Percentiles rank a stretch among this genome's conserved stretches.
These are phyloP conservation scores for Botryotinia convoluta DNA, from an alignment of 2,329 filamentous ascomycete species.

Conservation along the genomic window DNA sequence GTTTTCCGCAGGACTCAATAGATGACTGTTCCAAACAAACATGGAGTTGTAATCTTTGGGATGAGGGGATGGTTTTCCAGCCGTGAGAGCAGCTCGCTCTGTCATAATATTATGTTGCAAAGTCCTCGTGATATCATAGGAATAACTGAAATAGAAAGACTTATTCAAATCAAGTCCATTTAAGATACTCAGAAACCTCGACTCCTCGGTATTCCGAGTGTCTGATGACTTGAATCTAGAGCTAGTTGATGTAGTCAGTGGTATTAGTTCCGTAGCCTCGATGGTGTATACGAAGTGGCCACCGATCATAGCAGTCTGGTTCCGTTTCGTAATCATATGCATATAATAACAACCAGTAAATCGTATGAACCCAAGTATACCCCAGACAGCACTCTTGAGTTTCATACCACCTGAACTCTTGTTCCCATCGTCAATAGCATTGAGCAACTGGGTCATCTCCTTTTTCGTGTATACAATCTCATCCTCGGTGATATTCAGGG, in stretches of 20 bases:
- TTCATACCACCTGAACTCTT: slow-evolving; percentile 86
- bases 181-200: slow-evolving; percentile 82
- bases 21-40: slow-evolving; percentile 97
- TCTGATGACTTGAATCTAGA: slow-evolving; percentile 71
- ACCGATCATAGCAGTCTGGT: slow-evolving; percentile 91
- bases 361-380: slow-evolving; percentile 87
- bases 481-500: slow-evolving; percentile 85
- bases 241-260: slow-evolving; percentile 69
- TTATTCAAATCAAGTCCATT: slow-evolving; percentile 86
- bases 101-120: slow-evolving; percentile 87
- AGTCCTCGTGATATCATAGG: slow-evolving; percentile 91
- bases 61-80: slow-evolving; percentile 58
- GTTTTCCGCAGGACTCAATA: slow-evolving; percentile 71
- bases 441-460: slow-evolving; percentile 90
- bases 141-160: slow-evolving; percentile 98
- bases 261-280: slow-evolving; percentile 87
- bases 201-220: slow-evolving; percentile 78
- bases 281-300: slow-evolving; percentile 96
- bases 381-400: slow-evolving; percentile 88
- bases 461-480: slow-evolving; percentile 90
- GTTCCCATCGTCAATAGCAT: slow-evolving; percentile 94
- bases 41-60: slow-evolving; percentile 78
- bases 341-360: slow-evolving; percentile 98
- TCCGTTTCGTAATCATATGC: slow-evolving; percentile 93
- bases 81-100: slow-evolving; percentile 68